Base-by-base conservation (phyloP, 768 basidiomycete species). In the Agaricus bisporus region DNA sequence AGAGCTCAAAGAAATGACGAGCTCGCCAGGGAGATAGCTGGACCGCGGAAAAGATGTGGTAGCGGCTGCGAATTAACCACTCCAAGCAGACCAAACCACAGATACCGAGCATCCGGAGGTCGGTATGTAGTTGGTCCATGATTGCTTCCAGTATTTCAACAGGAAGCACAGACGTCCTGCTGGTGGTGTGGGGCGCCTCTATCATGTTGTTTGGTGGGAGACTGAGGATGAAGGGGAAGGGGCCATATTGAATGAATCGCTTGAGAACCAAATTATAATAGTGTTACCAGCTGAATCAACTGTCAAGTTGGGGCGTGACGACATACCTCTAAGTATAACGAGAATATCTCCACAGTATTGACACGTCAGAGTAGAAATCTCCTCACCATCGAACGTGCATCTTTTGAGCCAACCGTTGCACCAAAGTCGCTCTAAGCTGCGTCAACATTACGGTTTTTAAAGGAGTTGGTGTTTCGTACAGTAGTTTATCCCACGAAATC, bases 91-190 rank as follows among this genome's bases (percentile, higher is more conserved):
- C 69, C 9, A 61, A 41, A 52, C 66, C 61, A 56, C 69, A 70
- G 9, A 44, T 42, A 5, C 62, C 61, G 22, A 71, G 58, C 14
- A 62, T 51, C 36, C 38, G 50, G 9, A 59, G 39, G 53, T 69
- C 67, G 51, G 47, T 36, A 38, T 62, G 62, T 11, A 70, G 62
- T 50, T 67, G 63, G 60, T 68, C 69, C 52, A 71, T 69, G 50
- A 71, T 63, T 36, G 56, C 47, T 53, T 71, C 70, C n/a, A 61
- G 67, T 51, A 71, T 60, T 57, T 71, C 70, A 53, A 53, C 60
- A 9, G 66, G 65, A 11, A 65, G 60, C 10, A 55, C 42, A n/a
- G 60, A 60, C 9, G 48, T 51, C 18, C 46, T 48, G n/a, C 29
- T 45, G 1, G 48, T 49, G 26, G 32, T 43, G 9, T 15, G 20